Conservation (phyloP, 371 early-diverging fungal genomes). For the Basidiobolus meristosporus region DNA sequence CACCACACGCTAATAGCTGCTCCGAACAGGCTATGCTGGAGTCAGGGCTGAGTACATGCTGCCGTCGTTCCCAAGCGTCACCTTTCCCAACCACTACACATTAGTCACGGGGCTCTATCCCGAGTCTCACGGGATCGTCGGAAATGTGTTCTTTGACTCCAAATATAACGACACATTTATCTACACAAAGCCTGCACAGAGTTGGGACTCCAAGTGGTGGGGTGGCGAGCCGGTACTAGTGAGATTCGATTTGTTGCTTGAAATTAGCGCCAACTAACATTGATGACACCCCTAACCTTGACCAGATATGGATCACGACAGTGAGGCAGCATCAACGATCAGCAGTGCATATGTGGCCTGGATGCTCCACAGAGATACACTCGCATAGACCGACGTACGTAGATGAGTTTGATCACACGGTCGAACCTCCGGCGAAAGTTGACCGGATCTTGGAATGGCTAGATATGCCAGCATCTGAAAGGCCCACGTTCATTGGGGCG, state of each 20-base stretch:
- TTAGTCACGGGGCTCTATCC: slow-evolving; percentile 84
- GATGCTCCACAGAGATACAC: slow-evolving; percentile 36
- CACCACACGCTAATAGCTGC: not conserved
- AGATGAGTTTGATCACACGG: slow-evolving; percentile 22
- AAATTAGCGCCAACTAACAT: not conserved
- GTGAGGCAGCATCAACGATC: slow-evolving; percentile 37
- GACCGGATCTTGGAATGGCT: slow-evolving; percentile 51
- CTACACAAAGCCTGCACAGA: slow-evolving; percentile 37
- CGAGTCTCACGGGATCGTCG: slow-evolving; percentile 81
- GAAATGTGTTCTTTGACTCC: slow-evolving; percentile 75
- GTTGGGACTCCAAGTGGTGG: slow-evolving; percentile 60
- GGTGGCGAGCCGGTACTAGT: slow-evolving; percentile 61
- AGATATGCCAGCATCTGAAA: slow-evolving; percentile 34
- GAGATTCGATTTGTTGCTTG: slow-evolving; percentile 2
- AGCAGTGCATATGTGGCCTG: slow-evolving; percentile 81
- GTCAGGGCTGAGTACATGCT: slow-evolving; percentile 38
- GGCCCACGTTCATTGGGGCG: slow-evolving; percentile 57
- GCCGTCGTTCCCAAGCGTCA: slow-evolving; percentile 63
- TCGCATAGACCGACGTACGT: slow-evolving; percentile 40
- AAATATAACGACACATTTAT: slow-evolving; percentile 45
- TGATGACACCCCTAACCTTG: slow-evolving; percentile 3
- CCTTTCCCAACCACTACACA: slow-evolving; percentile 91
- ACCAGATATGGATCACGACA: slow-evolving; percentile 84
- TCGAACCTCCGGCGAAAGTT: slow-evolving; percentile 31
- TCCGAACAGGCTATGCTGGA: slow-evolving; percentile 15